phyloP scores from a whole-genome alignment of 176 grass and related monocot species.

The Bonia amplexicaulis region DNA sequence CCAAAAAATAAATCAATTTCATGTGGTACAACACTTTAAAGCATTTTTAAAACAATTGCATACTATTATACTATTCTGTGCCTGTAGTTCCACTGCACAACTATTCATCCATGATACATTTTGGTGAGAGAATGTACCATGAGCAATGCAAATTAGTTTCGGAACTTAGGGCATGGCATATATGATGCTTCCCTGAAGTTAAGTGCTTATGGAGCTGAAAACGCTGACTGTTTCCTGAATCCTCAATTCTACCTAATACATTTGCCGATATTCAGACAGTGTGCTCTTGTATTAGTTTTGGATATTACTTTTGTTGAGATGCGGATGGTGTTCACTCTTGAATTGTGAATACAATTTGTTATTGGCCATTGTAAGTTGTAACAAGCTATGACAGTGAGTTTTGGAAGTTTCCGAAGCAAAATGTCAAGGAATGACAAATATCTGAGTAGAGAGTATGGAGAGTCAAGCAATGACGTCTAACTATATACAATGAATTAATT shows the following conservation, averaged over 20 bases:
- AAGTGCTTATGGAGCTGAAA: neutral
- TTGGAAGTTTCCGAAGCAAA: neutral
- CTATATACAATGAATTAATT: neutral
- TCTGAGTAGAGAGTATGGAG: neutral
- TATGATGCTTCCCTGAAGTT: neutral
- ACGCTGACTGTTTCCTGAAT: neutral
- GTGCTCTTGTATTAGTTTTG: neutral
- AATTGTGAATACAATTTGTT: constrained; percentile 1
- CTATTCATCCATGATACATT: neutral
- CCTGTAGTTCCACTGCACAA: neutral
- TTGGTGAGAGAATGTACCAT: neutral
- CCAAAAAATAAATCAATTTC: neutral
- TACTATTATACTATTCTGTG: neutral
- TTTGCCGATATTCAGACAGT: neutral
- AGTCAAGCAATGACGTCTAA: neutral
- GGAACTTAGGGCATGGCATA: neutral
- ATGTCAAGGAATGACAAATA: neutral
- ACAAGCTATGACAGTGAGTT: neutral
- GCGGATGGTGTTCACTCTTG: neutral
- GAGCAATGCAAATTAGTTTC: neutral
- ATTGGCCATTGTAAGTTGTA: neutral
- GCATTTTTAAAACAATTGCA: neutral
- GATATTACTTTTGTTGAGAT: neutral
- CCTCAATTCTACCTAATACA: constrained; percentile 1
- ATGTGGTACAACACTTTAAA: neutral